Evolutionary conservation across 2,329 filamentous ascomycete species (phyloP), one percentile per base, ranked within the genome.

Genomic region (Lizonia empirigonia): DNA sequence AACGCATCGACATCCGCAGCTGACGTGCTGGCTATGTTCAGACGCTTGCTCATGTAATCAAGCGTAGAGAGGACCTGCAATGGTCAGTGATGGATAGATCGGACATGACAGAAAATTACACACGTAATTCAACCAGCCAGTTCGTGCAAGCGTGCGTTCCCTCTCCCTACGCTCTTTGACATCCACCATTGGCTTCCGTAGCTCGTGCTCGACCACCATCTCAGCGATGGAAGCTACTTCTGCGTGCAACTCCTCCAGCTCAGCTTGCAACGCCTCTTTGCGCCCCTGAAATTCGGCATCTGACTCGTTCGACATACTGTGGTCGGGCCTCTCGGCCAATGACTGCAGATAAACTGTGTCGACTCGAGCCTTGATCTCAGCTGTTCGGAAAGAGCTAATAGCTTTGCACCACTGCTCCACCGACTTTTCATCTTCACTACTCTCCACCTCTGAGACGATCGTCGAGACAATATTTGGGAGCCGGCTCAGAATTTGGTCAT

Each of bases 141-240:
- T 65, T 23, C 71, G 68, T 27, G 75, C 69, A 32, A 66, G 63
- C 15, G 56, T 59, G 19, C 63, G 59, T 36, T 77, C 72, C 23
- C 64, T 61, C 22, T 73, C 69, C 19, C 68, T 69, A 8, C 71
- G 63, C 18, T 72, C 59, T 45, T 75, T 69, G 19, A 65, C 63
- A 9, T 73, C 68, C 5, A 83, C 71, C 1, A 86, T 83, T 0
- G 87, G 86, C 52, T 84, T 80, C 5, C 87, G 76, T 58, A 86
- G 81, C 64, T 88, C 84, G 60, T 87, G 82, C 58, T 89, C 85
- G 1, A 86, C 79, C 0, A 86, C 84, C 83, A 90, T 90, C 55
- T 88, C 83, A 6, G 86, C 82, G 2, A 90, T 84, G 0, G 86
- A 83, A 0, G 87, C 74, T 32, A 90, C 85, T 64, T 90, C 88